phyloP scores from a whole-genome alignment of 495 filamentous ascomycete species.

The Podospora pseudocomata region DNA sequence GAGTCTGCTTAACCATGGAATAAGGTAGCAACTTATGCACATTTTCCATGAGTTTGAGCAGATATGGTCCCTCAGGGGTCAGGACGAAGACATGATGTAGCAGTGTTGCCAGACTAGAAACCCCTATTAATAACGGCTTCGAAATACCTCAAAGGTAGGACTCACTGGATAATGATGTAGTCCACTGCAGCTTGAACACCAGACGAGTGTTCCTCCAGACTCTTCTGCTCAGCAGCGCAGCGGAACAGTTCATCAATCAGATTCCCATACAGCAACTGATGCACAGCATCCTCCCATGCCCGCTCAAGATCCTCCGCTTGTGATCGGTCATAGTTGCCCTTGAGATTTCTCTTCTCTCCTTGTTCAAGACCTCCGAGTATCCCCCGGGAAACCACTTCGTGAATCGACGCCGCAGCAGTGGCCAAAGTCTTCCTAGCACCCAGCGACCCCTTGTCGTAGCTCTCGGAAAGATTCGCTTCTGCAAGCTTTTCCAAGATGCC shows the following conservation, averaged over 20 bases:
- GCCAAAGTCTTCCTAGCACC: conserved; percentile 62
- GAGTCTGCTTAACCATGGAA: conserved; percentile 54
- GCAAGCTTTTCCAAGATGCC: conserved; percentile 50
- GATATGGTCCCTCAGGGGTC: conserved; percentile 59
- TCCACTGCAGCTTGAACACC: conserved; percentile 55
- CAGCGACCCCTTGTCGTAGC: conserved; percentile 64
- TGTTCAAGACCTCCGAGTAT: conserved; percentile 50
- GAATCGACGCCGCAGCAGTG: conserved; percentile 57
- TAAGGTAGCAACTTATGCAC: conserved; percentile 60
- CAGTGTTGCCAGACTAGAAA: conserved; percentile 55
- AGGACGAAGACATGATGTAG: conserved; percentile 60
- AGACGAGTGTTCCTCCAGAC: conserved; percentile 54
- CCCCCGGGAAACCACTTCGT: conserved; percentile 58
- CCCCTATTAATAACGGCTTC: conserved; percentile 2
- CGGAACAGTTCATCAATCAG: conserved; percentile 56
- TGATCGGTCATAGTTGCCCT: conserved; percentile 49
- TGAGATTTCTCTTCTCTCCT: conserved; percentile 27
- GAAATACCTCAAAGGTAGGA: neutral
- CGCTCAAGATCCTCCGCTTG: conserved; percentile 50
- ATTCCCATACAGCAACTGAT: conserved; percentile 56
- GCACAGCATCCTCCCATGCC: conserved; percentile 56
- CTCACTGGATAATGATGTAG: conserved; percentile 55
- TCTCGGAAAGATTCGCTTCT: conserved; percentile 59
- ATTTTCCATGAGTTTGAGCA: conserved; percentile 55
- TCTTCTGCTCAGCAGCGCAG: conserved; percentile 49